phyloP scores from a whole-genome alignment of 2,329 filamentous ascomycete species.

The Xenoacremonium recifei region DNA sequence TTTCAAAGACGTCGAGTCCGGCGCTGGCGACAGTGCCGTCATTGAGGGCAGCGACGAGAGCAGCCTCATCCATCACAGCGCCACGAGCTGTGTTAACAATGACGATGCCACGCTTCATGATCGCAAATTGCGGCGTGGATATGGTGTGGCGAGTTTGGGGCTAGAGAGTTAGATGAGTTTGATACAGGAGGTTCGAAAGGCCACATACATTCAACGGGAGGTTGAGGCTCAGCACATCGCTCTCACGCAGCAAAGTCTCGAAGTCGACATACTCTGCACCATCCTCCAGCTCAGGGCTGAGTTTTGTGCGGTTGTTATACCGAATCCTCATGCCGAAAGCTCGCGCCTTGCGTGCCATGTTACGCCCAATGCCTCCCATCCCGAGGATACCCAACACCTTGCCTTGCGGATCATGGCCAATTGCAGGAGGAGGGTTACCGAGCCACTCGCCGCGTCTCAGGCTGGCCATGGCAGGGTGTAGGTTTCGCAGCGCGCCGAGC shows the following conservation, averaged over 20 bases:
- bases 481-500: conserved; percentile 73
- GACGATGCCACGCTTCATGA: conserved; percentile 76
- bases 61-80: conserved; percentile 78
- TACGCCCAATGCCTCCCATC: conserved; percentile 83
- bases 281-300: conserved; percentile 54
- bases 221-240: conserved; percentile 79
- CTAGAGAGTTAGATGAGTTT: conserved; percentile 26
- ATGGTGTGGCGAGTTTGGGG: conserved; percentile 73
- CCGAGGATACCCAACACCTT: conserved; percentile 79
- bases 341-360: conserved; percentile 70
- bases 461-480: conserved; percentile 63
- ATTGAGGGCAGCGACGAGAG: conserved; percentile 71
- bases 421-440: conserved; percentile 53
- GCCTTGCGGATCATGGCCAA: conserved; percentile 75
- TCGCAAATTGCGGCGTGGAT: conserved; percentile 64
- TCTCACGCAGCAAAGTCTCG: conserved; percentile 66
- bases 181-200: not conserved
- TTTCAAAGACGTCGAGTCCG: conserved; percentile 80
- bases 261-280: conserved; percentile 70
- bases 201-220: conserved; percentile 73
- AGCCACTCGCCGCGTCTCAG: conserved; percentile 69
- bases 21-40: conserved; percentile 67
- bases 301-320: conserved; percentile 69
- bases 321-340: conserved; percentile 74
- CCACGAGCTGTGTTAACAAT: conserved; percentile 83